Conservation (phyloP, 352 stramenopile species). For the Peronospora destructor region DNA sequence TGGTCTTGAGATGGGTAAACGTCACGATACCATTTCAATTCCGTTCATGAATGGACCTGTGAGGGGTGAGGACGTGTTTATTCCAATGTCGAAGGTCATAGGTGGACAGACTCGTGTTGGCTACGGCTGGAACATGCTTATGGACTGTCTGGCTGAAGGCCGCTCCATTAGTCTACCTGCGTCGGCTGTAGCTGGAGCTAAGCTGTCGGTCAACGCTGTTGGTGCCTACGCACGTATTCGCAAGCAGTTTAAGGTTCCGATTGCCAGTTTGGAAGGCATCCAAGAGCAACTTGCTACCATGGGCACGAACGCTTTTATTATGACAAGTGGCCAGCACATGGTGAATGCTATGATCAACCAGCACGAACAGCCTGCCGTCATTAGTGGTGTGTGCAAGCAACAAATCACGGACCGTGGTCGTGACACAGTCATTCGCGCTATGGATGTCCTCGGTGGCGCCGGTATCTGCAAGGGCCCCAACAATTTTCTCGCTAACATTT, state of each 20-base stretch:
- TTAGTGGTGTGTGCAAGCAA: slow-evolving; percentile 98
- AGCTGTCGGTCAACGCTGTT: slow-evolving; percentile 89
- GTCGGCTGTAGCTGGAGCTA: slow-evolving; percentile 88
- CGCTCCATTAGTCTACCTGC: slow-evolving; percentile 95
- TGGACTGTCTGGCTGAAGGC: slow-evolving; percentile 97
- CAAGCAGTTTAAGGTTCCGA: slow-evolving; percentile 98
- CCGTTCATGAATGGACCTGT: slow-evolving; percentile 99
- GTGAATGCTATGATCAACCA: slow-evolving; percentile 99
- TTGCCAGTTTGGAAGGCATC: slow-evolving; percentile 96
- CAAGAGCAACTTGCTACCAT: slow-evolving; percentile 94
- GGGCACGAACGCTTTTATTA: slow-evolving; percentile 91
- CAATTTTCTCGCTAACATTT: slow-evolving; percentile 94
- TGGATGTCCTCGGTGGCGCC: slow-evolving; percentile 95
- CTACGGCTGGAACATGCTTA: slow-evolving; percentile 99
- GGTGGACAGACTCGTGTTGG: slow-evolving; percentile 93
- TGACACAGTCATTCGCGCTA: slow-evolving; percentile 93
- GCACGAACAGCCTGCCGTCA: slow-evolving; percentile 96
- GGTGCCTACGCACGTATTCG: slow-evolving; percentile 93
- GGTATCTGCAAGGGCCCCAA: slow-evolving; percentile 96
- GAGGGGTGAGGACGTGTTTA: slow-evolving; percentile 94
- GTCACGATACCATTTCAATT: slow-evolving; percentile 92
- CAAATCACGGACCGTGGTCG: slow-evolving; percentile 95
- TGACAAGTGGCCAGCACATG: slow-evolving; percentile 92
- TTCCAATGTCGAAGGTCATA: slow-evolving; percentile 96
- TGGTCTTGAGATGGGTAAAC: slow-evolving; percentile 91